Conservation (phyloP, 345 rosid genomes). For the Eucalyptus cloeziana region DNA sequence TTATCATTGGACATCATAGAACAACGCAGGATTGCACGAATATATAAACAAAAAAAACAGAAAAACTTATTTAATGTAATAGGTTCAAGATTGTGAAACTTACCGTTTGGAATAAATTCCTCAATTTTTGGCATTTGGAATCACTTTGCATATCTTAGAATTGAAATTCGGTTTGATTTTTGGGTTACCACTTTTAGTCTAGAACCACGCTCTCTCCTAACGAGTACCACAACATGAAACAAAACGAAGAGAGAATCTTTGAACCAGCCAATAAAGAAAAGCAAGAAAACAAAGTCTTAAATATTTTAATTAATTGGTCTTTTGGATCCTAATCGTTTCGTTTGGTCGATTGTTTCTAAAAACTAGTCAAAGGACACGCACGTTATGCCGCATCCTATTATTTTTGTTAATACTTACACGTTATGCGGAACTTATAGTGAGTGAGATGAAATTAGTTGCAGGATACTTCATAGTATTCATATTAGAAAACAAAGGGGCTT, state of each 20-base stretch:
- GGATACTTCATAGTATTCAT: not conserved
- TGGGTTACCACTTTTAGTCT: no score
- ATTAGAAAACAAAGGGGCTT: not conserved
- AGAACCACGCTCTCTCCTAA: no score
- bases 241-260: not conserved
- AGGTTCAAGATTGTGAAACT: no score
- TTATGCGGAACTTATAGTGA: accelerated
- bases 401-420: not conserved
- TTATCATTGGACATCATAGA: accelerated
- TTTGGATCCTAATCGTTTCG: not conserved
- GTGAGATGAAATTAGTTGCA: not conserved
- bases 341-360: not conserved
- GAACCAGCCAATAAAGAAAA: not conserved
- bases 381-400: not conserved
- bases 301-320: not conserved
- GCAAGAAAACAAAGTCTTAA: not conserved
- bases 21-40: accelerated
- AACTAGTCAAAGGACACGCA: not conserved
- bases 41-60: no score
- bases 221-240: not conserved
- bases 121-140: accelerated
- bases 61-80: no score
- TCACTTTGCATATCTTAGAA: accelerated
- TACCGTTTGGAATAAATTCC: accelerated
- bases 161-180: no score